Evolutionary conservation across 441 rosid species (phyloP).

Genomic region (Macaranga tanarius): DNA sequence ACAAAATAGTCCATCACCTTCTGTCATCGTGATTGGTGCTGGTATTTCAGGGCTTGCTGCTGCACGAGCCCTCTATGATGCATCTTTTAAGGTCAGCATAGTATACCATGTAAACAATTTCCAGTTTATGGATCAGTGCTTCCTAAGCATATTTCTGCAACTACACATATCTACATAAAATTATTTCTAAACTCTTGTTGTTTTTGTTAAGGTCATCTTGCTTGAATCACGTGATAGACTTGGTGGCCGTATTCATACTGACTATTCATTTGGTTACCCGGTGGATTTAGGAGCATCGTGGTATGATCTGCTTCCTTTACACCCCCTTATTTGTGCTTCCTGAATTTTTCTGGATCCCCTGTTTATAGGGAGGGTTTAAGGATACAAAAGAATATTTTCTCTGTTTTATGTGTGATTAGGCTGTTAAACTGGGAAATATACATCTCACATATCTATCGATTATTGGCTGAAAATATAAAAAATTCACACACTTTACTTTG

Average conservation of each 20-base stretch:
- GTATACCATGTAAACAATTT: neutral
- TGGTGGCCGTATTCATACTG: slow-evolving; percentile 86
- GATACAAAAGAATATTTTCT: slow-evolving; percentile 1
- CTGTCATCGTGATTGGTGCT: slow-evolving; percentile 75
- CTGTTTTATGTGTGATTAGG: neutral
- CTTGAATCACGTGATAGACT: slow-evolving; percentile 85
- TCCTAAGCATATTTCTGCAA: neutral
- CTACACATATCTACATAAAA: neutral
- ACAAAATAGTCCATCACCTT: slow-evolving; percentile 50
- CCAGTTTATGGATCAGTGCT: neutral
- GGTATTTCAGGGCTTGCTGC: slow-evolving; percentile 91
- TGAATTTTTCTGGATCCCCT: neutral
- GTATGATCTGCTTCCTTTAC: slow-evolving; percentile 31
- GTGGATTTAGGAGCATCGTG: slow-evolving; percentile 95
- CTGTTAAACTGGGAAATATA: neutral
- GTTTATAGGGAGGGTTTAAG: neutral
- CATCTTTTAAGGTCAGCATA: slow-evolving; percentile 56
- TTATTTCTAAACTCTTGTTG: neutral
- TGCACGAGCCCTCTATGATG: slow-evolving; percentile 62
- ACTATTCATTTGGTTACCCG: slow-evolving; percentile 84
- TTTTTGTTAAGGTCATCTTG: slow-evolving; percentile 55
- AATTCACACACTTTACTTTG: neutral
- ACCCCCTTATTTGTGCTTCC: neutral
- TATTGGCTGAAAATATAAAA: neutral
- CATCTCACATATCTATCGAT: neutral